These are phyloP conservation scores for Leucosporidium yakuticum DNA, from an alignment of 768 basidiomycete species.

Conservation along the genomic window DNA sequence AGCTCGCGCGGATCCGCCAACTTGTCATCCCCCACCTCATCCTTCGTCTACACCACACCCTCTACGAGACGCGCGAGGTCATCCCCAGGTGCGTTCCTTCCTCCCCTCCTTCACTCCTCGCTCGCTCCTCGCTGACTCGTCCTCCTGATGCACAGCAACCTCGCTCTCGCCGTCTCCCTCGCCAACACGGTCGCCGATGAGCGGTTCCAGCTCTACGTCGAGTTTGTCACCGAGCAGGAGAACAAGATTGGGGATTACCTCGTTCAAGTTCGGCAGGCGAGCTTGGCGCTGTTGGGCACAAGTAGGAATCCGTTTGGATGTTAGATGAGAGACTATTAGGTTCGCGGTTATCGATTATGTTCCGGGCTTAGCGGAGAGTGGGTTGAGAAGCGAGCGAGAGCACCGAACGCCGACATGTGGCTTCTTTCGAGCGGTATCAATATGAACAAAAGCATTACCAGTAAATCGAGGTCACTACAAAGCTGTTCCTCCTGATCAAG, in stretches of 20 bases:
- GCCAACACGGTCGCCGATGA: constrained; percentile 84
- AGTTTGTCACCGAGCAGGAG: constrained; percentile 60
- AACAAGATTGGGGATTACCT: constrained; percentile 67
- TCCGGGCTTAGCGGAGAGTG: too few relatives aligned
- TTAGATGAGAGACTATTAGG: neutral
- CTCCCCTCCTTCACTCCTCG: neutral
- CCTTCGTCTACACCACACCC: constrained; percentile 68
- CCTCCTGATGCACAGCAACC: constrained; percentile 52
- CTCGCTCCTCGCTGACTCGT: too few relatives aligned
- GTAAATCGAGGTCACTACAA: too few relatives aligned
- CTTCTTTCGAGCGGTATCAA: too few relatives aligned
- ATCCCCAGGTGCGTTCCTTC: constrained; percentile 55
- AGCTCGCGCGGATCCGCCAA: constrained; percentile 75
- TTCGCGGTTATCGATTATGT: too few relatives aligned
- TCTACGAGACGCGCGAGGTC: constrained; percentile 59
- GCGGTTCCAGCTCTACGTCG: constrained; percentile 74
- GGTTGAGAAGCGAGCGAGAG: too few relatives aligned
- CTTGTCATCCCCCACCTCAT: constrained; percentile 86
- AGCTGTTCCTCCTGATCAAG: too few relatives aligned
- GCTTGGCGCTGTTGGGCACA: constrained; percentile 61
- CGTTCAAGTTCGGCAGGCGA: constrained; percentile 62
- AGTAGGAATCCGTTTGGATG: constrained; percentile 6
- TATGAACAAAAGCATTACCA: too few relatives aligned
- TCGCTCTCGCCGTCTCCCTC: constrained; percentile 67
- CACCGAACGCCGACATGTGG: too few relatives aligned